Evolutionary conservation across 805 yeast species (phyloP).

Genomic region (Candida pseudofarinosa): DNA sequence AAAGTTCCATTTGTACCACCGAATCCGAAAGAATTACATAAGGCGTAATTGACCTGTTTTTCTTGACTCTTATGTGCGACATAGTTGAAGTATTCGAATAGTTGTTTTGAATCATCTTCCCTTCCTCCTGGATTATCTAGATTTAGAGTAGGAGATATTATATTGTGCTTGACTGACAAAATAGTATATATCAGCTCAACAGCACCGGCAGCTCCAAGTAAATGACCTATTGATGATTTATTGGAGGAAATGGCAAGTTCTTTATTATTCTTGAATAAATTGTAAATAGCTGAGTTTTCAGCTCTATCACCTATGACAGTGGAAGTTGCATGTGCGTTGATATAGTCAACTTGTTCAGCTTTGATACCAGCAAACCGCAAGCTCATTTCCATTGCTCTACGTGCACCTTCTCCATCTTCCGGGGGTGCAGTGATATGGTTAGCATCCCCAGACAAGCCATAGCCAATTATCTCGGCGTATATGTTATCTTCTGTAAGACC

Average conservation of each 20-base stretch:
- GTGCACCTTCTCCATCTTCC: conserved; percentile 80
- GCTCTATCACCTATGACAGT: conserved; percentile 87
- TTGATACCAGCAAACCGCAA: conserved; percentile 46
- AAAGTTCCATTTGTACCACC: conserved; percentile 93
- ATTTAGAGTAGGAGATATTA: conserved; percentile 80
- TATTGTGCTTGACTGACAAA: conserved; percentile 52
- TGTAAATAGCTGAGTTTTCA: conserved; percentile 70
- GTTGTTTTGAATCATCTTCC: conserved; percentile 37
- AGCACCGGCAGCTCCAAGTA: conserved; percentile 94
- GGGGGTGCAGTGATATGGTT: conserved; percentile 90
- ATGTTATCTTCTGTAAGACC: conserved; percentile 50
- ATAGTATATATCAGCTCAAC: conserved; percentile 84
- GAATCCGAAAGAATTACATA: conserved; percentile 93
- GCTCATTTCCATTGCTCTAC: conserved; percentile 77
- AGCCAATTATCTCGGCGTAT: conserved; percentile 80
- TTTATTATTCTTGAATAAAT: conserved; percentile 39
- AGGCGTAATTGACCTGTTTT: conserved; percentile 49
- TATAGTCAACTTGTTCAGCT: conserved; percentile 57
- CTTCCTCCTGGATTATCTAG: conserved; percentile 51
- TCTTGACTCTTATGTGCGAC: conserved; percentile 45
- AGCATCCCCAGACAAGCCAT: conserved; percentile 91
- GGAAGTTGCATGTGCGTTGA: conserved; percentile 97
- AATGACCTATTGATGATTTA: conserved; percentile 91
- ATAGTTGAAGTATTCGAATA: conserved; percentile 52
- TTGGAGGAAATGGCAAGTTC: conserved; percentile 66